Percentiles rank a stretch among this genome's conserved stretches.
Evolutionary conservation across 2,329 filamentous ascomycete species (phyloP).

Genomic region (Aureobasidium sp.): DNA sequence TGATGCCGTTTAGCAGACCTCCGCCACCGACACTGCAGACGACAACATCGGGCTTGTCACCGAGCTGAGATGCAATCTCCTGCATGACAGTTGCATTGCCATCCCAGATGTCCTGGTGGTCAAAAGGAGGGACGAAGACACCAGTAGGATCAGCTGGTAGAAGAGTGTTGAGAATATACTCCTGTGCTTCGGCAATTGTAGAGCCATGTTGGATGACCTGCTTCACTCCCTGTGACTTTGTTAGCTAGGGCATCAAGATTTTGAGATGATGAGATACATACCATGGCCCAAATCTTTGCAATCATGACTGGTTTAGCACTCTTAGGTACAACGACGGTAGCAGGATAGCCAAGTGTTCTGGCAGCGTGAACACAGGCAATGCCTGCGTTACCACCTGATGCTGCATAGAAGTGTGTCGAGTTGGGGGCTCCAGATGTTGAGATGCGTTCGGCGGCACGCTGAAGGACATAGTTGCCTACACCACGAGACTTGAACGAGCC

Average conservation of each 20-base stretch:
- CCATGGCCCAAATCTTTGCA: conserved; percentile 58
- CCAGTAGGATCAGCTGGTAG: conserved; percentile 27
- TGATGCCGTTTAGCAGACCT: conserved; percentile 71
- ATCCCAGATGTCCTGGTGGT: conserved; percentile 61
- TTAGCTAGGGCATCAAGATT: background rate
- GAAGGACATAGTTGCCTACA: conserved; percentile 63
- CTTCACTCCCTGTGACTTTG: conserved; percentile 44
- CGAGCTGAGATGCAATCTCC: conserved; percentile 40
- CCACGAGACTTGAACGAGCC: conserved; percentile 74
- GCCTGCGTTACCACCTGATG: conserved; percentile 77
- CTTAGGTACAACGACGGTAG: conserved; percentile 68
- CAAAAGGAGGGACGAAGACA: conserved; percentile 65
- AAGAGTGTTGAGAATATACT: conserved; percentile 45
- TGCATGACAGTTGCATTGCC: conserved; percentile 56
- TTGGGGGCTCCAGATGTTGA: conserved; percentile 31
- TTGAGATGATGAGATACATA: background rate
- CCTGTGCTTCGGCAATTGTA: conserved; percentile 63
- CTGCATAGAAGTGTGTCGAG: conserved; percentile 66
- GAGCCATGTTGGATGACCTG: conserved; percentile 64
- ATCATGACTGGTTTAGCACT: conserved; percentile 64
- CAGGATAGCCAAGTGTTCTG: conserved; percentile 53
- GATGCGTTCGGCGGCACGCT: conserved; percentile 30
- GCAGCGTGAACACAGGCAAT: conserved; percentile 73
- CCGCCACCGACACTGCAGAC: conserved; percentile 77
- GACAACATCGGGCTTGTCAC: conserved; percentile 56